Conservation (phyloP, 495 filamentous ascomycete genomes). For the Daldinia grandis region DNA sequence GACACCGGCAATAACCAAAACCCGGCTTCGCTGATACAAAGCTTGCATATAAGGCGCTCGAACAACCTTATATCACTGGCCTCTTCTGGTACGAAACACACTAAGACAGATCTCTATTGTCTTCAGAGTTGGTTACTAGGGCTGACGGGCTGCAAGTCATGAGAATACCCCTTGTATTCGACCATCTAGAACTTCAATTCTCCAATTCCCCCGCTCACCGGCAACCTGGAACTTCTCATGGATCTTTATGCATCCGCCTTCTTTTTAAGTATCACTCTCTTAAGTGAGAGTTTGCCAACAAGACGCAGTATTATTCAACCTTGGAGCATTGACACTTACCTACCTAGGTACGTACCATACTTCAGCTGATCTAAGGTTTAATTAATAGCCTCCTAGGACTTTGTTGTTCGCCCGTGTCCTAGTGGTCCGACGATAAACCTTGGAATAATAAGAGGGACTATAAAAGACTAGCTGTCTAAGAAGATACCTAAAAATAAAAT, state of each 20-base stretch:
- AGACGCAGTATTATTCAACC: background rate
- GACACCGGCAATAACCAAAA: conserved; percentile 20
- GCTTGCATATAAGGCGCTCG: conserved; percentile 21
- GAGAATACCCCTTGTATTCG: conserved; percentile 8
- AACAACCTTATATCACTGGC: background rate
- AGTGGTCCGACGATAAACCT: background rate
- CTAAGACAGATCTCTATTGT: background rate
- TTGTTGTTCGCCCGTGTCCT: background rate
- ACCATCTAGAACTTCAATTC: conserved; percentile 3
- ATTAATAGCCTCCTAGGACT: background rate
- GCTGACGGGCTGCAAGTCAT: background rate
- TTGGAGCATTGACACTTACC: background rate
- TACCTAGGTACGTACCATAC: too few relatives aligned
- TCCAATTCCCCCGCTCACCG: background rate
- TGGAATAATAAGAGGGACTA: background rate
- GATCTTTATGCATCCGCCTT: background rate
- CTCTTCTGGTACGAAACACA: background rate
- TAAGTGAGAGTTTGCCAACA: background rate
- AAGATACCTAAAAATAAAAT: too few relatives aligned
- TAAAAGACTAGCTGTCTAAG: too few relatives aligned
- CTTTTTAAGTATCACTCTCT: conserved; percentile 1
- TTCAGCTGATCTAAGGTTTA: background rate
- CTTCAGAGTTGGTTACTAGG: background rate
- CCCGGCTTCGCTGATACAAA: conserved; percentile 23
- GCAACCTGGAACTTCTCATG: background rate